A percentile compares a stretch with the other conserved stretches of the same genome.
phyloP scores from a whole-genome alignment of 73 alveolate species.

The Tetrahymena malaccensis region DNA sequence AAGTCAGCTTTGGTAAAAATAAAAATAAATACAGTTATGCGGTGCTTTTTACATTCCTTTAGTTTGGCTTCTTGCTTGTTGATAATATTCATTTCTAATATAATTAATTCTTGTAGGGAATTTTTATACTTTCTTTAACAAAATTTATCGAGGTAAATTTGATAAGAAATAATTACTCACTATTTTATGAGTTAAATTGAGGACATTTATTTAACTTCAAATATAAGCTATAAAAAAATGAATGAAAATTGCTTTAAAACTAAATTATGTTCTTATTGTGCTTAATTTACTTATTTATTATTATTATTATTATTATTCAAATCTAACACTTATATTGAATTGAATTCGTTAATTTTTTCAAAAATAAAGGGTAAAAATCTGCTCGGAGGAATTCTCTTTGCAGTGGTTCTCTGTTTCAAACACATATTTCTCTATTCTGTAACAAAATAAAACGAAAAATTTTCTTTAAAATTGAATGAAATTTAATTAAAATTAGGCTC shows the following conservation, averaged over 20 bases:
- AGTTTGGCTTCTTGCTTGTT: constrained; percentile 61
- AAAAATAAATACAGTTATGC: constrained; percentile 1
- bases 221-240: too few species aligned
- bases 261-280: too few species aligned
- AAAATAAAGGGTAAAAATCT: constrained; percentile 35
- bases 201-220: not conserved
- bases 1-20: not conserved
- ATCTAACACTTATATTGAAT: not conserved
- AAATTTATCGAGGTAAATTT: constrained; percentile 43
- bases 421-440: constrained; percentile 70
- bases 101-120: constrained; percentile 73
- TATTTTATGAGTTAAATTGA: not conserved
- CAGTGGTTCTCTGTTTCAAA: constrained; percentile 58
- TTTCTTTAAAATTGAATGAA: not conserved
- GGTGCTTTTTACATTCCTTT: constrained; percentile 6
- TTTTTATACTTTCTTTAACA: constrained; percentile 54
- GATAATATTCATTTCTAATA: constrained; percentile 84
- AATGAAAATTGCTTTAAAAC: too few species aligned
- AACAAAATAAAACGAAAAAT: not conserved
- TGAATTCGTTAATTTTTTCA: not conserved
- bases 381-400: constrained; percentile 55
- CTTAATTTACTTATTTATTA: too few species aligned
- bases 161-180: not conserved
- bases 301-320: too few species aligned
- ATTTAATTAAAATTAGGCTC: constrained; percentile 17